These are phyloP conservation scores for Fremontodendron californicum DNA, from an alignment of 345 rosid genomes.

Conservation along the genomic window DNA sequence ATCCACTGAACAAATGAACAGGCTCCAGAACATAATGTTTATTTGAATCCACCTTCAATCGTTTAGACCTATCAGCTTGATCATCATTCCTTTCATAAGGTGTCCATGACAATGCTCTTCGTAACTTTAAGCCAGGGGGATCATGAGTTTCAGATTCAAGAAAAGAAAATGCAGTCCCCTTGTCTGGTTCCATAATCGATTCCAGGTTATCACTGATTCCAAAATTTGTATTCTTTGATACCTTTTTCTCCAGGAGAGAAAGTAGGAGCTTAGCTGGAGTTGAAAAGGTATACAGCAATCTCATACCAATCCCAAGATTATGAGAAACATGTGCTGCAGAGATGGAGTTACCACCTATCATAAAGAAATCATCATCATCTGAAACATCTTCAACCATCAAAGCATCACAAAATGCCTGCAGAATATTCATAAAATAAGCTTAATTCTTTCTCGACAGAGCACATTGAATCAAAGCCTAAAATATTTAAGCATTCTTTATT, in stretches of 20 bases:
- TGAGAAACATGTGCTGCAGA: conserved; percentile 84
- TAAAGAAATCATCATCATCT: conserved; percentile 74
- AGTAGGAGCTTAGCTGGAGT: conserved; percentile 62
- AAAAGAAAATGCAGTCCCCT: conserved; percentile 21
- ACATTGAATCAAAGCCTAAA: not conserved
- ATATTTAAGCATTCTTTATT: not conserved
- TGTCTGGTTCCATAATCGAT: conserved; percentile 29
- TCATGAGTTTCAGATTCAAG: conserved; percentile 25
- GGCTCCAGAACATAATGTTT: conserved; percentile 17
- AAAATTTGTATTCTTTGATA: conserved; percentile 22
- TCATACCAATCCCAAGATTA: conserved; percentile 76
- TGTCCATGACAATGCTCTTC: conserved; percentile 20
- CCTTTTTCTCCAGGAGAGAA: conserved; percentile 44
- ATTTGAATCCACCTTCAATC: conserved; percentile 42
- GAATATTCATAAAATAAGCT: conserved; percentile 15
- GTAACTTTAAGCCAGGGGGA: conserved; percentile 22
- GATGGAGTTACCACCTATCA: conserved; percentile 83
- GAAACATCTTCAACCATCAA: conserved; percentile 64
- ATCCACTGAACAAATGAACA: conserved; percentile 19
- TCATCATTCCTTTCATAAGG: conserved; percentile 23
- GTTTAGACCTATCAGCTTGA: conserved; percentile 35
- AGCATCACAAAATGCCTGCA: conserved; percentile 74
- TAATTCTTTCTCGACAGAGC: not conserved
- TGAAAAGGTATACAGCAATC: conserved; percentile 63
- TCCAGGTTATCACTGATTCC: conserved; percentile 23